Evolutionary conservation across 2,329 filamentous ascomycete species (phyloP), one percentile per base, ranked within the genome.

Genomic region (Arthrinium puccinioides): DNA sequence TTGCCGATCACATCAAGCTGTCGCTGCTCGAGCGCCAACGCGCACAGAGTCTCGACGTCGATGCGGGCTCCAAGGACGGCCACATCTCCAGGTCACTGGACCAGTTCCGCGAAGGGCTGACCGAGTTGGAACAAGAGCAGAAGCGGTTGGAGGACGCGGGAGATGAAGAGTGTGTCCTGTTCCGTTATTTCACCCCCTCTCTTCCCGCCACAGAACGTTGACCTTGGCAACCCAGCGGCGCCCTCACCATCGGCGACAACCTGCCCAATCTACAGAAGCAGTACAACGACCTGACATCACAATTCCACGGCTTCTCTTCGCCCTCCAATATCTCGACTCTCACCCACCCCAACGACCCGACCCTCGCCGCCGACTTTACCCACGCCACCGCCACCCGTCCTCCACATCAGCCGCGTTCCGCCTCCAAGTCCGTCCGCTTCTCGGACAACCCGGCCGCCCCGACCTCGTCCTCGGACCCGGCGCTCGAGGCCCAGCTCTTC

Each of bases 1-100:
- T 97, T 40, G 87, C 89, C 54, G 92, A 98, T 66, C 90, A 97
- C 63, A 86, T 97, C 71, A 96, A 97, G 65, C 78, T 97, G 44
- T 95, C 89, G 11, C 74, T 98, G 13, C 79, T 97, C 19, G 92
- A 97, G 67, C 81, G 90, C 41, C 83, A 94, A 64, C 82, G 90
- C 41, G 87, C 89, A 33, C 79, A 87, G 52, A 84, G 80, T 11
- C 74, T 95, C 30, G 81, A 87, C 49, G 75, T 95, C 39, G 78
- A 87, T 41, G 78, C 78, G 35, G 84, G 84, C 56, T 79, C 82
- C 15, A 87, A 95, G 61, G 88, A 96, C 64, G 83, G 84, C 27
- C 85, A 94, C 59, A 89, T 97, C 49, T 84, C 85, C 13, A 78
- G 87, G 36, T 96, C 89, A 3, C 70, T 98, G 36, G 87, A 94